phyloP scores from a whole-genome alignment of 2,329 filamentous ascomycete species.

The Diaporthe sp. region DNA sequence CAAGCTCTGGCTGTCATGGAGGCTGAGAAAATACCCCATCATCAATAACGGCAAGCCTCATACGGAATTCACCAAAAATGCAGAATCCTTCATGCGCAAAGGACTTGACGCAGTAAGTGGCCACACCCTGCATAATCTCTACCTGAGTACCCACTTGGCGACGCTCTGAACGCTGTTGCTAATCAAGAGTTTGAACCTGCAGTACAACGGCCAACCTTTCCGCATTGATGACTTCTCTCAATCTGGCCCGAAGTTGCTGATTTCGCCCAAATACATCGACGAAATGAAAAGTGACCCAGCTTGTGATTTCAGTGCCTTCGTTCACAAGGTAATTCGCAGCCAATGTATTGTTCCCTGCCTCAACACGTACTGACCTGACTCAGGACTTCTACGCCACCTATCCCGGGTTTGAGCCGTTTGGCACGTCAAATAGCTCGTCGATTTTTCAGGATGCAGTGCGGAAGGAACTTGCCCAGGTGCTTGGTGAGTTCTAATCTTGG shows the following conservation, averaged over 20 bases:
- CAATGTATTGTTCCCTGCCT: neutral
- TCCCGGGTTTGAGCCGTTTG: conserved; percentile 22
- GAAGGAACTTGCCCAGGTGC: conserved; percentile 15
- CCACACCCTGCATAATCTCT: neutral
- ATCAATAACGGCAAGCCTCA: conserved; percentile 24
- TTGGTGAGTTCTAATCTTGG: neutral
- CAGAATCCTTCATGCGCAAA: neutral
- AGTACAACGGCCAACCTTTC: conserved; percentile 19
- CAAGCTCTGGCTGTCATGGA: neutral
- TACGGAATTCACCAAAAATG: neutral
- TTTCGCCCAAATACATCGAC: conserved; percentile 21
- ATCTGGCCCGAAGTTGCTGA: conserved; percentile 16
- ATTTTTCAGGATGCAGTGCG: conserved; percentile 22
- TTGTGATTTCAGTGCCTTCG: conserved; percentile 9
- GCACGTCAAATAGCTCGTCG: neutral
- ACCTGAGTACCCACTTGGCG: too few relatives aligned
- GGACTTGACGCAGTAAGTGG: conserved; percentile 2
- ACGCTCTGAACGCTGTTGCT: neutral
- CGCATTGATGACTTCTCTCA: conserved; percentile 28
- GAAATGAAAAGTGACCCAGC: conserved; percentile 9
- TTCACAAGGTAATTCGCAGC: neutral
- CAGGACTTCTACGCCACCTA: conserved; percentile 25
- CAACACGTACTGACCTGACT: neutral
- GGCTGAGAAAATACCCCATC: conserved; percentile 25
- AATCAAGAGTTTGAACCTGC: neutral